Evolutionary conservation across 2,329 filamentous ascomycete genomes (phyloP).

Genomic region (Dactylellina haptotyla): DNA sequence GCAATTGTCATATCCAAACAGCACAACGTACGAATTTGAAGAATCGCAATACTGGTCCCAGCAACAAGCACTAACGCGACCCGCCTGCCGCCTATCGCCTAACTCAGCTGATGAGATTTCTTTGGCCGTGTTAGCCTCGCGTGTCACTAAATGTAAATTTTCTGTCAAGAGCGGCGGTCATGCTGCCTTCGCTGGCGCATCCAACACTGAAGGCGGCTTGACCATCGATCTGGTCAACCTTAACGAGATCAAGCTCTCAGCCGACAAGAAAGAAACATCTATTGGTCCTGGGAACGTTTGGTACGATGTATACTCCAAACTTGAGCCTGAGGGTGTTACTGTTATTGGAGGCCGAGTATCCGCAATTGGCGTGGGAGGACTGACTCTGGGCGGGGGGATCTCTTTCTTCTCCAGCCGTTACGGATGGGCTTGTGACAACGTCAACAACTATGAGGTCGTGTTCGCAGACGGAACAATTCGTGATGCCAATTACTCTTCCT

Average conservation of each 20-base stretch:
- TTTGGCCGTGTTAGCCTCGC: conserved; percentile 61
- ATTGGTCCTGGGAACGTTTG: conserved; percentile 65
- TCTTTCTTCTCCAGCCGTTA: conserved; percentile 64
- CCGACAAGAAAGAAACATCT: conserved; percentile 60
- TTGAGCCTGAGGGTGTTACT: conserved; percentile 62
- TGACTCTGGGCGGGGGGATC: conserved; percentile 64
- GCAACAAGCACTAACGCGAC: neutral
- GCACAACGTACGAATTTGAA: neutral
- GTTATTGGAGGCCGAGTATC: conserved; percentile 64
- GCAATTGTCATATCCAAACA: conserved; percentile 1
- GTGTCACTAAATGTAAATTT: conserved; percentile 60
- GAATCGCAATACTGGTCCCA: conserved; percentile 11
- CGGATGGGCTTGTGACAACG: conserved; percentile 67
- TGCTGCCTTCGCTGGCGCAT: conserved; percentile 64
- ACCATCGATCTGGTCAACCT: conserved; percentile 65
- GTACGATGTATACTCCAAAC: conserved; percentile 62
- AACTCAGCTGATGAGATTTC: conserved; percentile 61
- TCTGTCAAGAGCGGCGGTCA: conserved; percentile 70
- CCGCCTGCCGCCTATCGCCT: conserved; percentile 1
- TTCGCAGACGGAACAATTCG: conserved; percentile 66
- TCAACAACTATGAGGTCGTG: conserved; percentile 67
- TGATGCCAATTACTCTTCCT: conserved; percentile 62
- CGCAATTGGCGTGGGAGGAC: conserved; percentile 64
- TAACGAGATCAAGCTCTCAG: conserved; percentile 60
- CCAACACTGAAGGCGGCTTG: conserved; percentile 66